These are phyloP conservation scores for Boletales sp. DNA, from an alignment of 768 basidiomycete species.

Conservation along the genomic window DNA sequence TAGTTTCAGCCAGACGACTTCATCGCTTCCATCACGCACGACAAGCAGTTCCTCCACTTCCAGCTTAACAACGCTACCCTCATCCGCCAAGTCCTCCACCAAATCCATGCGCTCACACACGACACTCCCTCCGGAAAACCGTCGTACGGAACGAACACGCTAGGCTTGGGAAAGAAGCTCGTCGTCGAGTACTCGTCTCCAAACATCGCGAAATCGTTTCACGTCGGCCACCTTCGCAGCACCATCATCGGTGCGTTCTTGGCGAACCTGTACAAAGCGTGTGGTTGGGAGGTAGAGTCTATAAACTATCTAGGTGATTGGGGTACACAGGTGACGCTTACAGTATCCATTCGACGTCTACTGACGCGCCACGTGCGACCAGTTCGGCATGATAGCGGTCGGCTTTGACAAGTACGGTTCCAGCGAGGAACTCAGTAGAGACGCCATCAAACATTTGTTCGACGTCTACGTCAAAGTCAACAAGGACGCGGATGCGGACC, in stretches of 20 bases:
- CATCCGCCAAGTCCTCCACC: slow-evolving; percentile 61
- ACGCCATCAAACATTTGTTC: slow-evolving; percentile 93
- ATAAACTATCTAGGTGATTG: slow-evolving; percentile 98
- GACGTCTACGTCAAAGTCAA: slow-evolving; percentile 94
- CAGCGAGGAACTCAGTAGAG: slow-evolving; percentile 73
- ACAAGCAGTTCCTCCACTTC: slow-evolving; percentile 84
- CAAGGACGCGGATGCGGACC: slow-evolving; percentile 73
- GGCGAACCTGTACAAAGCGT: slow-evolving; percentile 83
- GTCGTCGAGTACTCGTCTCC: slow-evolving; percentile 93
- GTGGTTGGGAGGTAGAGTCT: slow-evolving; percentile 88
- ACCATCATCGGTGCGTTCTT: slow-evolving; percentile 99
- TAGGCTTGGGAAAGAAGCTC: slow-evolving; percentile 77
- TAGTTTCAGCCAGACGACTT: slow-evolving; percentile 86
- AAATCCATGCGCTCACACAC: slow-evolving; percentile 72
- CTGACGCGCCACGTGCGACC: neutral
- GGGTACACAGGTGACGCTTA: slow-evolving; percentile 83
- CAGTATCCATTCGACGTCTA: neutral
- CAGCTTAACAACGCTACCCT: slow-evolving; percentile 63
- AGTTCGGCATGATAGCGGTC: slow-evolving; percentile 86
- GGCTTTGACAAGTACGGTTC: slow-evolving; percentile 93
- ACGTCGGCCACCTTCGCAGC: slow-evolving; percentile 92
- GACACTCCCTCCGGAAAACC: slow-evolving; percentile 53
- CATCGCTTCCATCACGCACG: slow-evolving; percentile 63
- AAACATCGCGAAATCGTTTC: slow-evolving; percentile 98
- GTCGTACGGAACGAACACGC: slow-evolving; percentile 78